These are phyloP conservation scores for Pochonia chlamydosporia DNA, from an alignment of 2,329 filamentous ascomycete species.

Conservation along the genomic window DNA sequence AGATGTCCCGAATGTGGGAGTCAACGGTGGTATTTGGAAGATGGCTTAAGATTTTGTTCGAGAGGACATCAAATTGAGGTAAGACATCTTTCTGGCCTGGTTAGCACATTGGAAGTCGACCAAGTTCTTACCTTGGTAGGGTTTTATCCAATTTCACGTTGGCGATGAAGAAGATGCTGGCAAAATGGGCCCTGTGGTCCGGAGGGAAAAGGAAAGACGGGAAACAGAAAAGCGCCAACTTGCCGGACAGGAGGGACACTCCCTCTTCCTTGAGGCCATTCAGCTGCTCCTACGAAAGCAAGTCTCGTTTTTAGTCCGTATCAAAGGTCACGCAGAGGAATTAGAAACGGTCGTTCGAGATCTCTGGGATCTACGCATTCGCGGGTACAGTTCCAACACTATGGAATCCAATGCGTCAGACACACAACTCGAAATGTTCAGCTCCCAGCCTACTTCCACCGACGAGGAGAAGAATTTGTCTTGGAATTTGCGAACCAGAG, in stretches of 20 bases:
- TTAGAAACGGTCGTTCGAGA: conserved; percentile 76
- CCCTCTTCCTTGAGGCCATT: conserved; percentile 76
- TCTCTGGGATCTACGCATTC: conserved; percentile 71
- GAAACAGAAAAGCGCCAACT: conserved; percentile 52
- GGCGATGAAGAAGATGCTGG: conserved; percentile 69
- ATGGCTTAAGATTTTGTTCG: conserved; percentile 72
- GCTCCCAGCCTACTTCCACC: conserved; percentile 26
- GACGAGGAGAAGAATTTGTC: conserved; percentile 15
- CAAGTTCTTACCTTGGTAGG: conserved; percentile 23
- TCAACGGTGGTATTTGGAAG: conserved; percentile 64
- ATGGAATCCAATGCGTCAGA: conserved; percentile 18
- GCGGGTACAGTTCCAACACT: conserved; percentile 35
- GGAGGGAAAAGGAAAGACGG: conserved; percentile 52
- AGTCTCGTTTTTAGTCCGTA: conserved; percentile 63
- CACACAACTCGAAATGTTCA: conserved; percentile 29
- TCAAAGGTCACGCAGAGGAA: conserved; percentile 61
- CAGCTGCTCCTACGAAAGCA: conserved; percentile 84
- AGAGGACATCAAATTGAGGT: conserved; percentile 77
- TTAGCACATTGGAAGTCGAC: not conserved
- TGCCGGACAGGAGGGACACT: conserved; percentile 61
- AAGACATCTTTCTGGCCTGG: conserved; percentile 12
- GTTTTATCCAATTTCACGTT: conserved; percentile 49
- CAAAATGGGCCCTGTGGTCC: conserved; percentile 47
- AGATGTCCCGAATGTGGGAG: conserved; percentile 63
- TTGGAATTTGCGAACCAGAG: conserved; percentile 24